Base-by-base conservation (phyloP, 2,329 filamentous ascomycete genomes). In the Diaporthe ampelina region DNA sequence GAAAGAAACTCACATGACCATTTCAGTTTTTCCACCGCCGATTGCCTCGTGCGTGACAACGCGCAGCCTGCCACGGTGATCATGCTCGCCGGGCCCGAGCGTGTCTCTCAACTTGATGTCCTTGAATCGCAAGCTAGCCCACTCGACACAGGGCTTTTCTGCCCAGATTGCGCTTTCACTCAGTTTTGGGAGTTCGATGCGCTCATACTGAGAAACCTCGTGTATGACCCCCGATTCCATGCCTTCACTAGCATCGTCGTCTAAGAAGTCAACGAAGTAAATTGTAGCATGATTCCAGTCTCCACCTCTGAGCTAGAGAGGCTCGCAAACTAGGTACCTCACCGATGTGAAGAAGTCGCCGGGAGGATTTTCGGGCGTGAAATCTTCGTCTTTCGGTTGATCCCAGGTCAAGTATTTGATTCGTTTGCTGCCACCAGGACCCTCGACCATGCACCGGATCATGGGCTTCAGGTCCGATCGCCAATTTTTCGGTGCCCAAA, bases 211-310 rank as follows among this genome's bases (percentile, higher is more conserved):
- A 24, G n/a, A 37, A 26, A 75, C 0, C 3, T 52, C 54, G 17
- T 17, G 4, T 6, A 35, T 5, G 21, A 24, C 17, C 6, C 29
- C 26, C 1, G n/a, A 7, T n/a, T 52, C 57, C 5, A 3, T 13
- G 11, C 21, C 10, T 4, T 4, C 15, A 1, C 35, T 32, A 21
- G 63, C 24, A 13, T 72, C 15, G 3, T 17, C 17, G 40, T 43
- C 45, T 10, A 10, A 19, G 0, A 50, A n/a, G n/a, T 40, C 0
- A 11, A 3, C 35, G 24, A 73, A 54, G n/a, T 7, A 17, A 17
- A 75, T n/a, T 5, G 43, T 65, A 11, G 56, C 73, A 19, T 37
- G 37, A 15, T 75, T 75, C 73, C 73, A 75, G n/a, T 67, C 9
- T 0, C 73, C 73, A 19, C 10, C 32, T 35, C 4, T 21, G 15